Evolutionary conservation across 257 asterid species (phyloP).

Genomic region (Capsicum chinense): DNA sequence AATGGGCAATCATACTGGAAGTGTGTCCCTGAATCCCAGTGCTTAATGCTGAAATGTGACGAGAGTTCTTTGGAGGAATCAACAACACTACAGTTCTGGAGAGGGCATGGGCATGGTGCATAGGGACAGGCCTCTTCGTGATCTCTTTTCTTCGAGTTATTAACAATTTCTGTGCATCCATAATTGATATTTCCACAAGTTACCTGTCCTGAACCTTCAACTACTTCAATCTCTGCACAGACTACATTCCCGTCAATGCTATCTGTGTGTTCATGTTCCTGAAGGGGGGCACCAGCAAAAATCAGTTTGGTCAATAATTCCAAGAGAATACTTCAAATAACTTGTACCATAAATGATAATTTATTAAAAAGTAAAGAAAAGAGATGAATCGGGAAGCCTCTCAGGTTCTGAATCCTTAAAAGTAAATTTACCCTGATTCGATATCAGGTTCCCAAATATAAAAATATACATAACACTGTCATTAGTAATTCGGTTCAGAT

Average conservation of each 20-base stretch:
- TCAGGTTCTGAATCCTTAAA: neutral
- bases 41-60: constrained; percentile 75
- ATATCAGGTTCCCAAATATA: neutral
- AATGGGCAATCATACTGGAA: constrained; percentile 80
- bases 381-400: neutral
- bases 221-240: constrained; percentile 57
- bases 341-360: neutral
- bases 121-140: constrained; percentile 71
- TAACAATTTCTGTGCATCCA: constrained; percentile 68
- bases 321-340: neutral
- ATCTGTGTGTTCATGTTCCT: constrained; percentile 59
- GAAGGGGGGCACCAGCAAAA: constrained; percentile 30
- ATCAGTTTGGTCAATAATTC: constrained; percentile 12
- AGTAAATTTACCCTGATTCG: neutral
- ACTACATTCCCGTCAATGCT: constrained; percentile 53
- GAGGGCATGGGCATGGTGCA: constrained; percentile 88
- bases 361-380: neutral
- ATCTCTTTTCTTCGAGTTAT: constrained; percentile 54
- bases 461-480: neutral
- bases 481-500: neutral
- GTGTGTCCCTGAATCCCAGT: constrained; percentile 85
- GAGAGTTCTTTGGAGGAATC: constrained; percentile 73
- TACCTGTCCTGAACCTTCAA: constrained; percentile 58
- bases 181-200: constrained; percentile 79
- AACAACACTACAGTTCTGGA: constrained; percentile 59